Conservation (phyloP, 129 eudicot species). For the Helichrysum umbraculigerum region DNA sequence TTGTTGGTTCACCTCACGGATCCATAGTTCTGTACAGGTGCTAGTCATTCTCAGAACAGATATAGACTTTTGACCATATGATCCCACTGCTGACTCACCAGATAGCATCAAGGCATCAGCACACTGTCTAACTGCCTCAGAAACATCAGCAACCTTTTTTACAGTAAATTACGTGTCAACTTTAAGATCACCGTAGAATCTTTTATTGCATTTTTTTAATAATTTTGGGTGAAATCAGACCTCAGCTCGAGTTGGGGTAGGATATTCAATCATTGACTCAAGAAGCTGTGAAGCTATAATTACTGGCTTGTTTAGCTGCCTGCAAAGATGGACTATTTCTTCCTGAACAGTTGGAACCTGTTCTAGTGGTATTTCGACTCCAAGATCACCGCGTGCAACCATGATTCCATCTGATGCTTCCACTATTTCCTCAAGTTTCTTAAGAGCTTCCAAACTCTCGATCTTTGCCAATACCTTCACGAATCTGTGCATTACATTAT, state of each 20-base stretch:
- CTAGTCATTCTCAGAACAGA: conserved; percentile 56
- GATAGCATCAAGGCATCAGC: conserved; percentile 79
- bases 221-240: conserved; percentile 27
- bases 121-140: conserved; percentile 70
- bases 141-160: conserved; percentile 67
- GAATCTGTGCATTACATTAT: conserved; percentile 36
- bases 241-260: conserved; percentile 83
- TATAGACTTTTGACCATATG: conserved; percentile 57
- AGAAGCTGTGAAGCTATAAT: conserved; percentile 73
- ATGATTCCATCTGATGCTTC: conserved; percentile 76
- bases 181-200: neutral
- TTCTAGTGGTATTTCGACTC: conserved; percentile 78
- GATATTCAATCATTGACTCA: conserved; percentile 77
- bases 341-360: conserved; percentile 66
- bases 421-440: conserved; percentile 57
- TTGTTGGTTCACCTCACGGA: conserved; percentile 49
- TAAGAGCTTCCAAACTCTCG: conserved; percentile 61
- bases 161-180: neutral
- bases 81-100: conserved; percentile 71
- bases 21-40: conserved; percentile 58
- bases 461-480: conserved; percentile 70
- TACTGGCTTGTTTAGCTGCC: conserved; percentile 73
- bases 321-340: conserved; percentile 48
- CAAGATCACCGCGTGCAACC: conserved; percentile 85
- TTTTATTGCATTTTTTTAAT: neutral